These are phyloP conservation scores for Diplodia intermedia DNA, from an alignment of 2,329 filamentous ascomycete species.

Conservation along the genomic window DNA sequence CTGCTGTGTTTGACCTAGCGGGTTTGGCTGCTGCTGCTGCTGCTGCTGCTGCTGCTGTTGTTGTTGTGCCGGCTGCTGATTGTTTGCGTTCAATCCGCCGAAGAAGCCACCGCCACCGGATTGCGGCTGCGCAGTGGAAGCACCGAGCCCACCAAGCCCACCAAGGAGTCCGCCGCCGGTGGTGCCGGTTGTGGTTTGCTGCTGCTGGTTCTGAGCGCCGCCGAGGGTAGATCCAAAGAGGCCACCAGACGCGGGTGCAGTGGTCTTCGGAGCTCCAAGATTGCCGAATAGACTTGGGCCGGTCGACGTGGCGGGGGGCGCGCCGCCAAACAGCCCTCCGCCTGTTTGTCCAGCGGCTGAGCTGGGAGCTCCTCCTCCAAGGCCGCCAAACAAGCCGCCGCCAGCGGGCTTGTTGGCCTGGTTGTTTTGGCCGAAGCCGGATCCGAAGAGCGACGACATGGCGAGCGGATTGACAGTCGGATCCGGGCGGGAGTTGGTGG, in stretches of 20 bases:
- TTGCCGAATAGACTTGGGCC: conserved; percentile 18
- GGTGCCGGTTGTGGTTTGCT: conserved; percentile 37
- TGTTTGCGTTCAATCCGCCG: conserved; percentile 38
- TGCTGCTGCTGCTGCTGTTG: conserved; percentile 38
- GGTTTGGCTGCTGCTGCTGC: conserved; percentile 42
- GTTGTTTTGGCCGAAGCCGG: conserved; percentile 40
- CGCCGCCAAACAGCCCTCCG: conserved; percentile 26
- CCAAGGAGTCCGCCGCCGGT: conserved; percentile 30
- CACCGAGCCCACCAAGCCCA: conserved; percentile 30
- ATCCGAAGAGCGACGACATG: conserved; percentile 41
- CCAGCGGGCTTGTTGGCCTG: conserved; percentile 36
- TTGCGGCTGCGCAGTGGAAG: conserved; percentile 17
- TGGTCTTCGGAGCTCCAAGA: conserved; percentile 17
- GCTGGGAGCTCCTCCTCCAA: conserved; percentile 31
- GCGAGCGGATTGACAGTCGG: conserved; percentile 32
- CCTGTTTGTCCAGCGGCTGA: conserved; percentile 13
- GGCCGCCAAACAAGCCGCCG: conserved; percentile 42
- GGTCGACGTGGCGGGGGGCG: neutral
- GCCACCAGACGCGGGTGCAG: conserved; percentile 14
- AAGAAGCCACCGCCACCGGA: conserved; percentile 11
- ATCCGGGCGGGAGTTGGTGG: conserved; percentile 36
- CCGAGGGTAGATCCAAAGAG: conserved; percentile 25
- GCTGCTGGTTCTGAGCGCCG: conserved; percentile 12
- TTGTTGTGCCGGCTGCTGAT: conserved; percentile 41
- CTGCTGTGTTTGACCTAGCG: conserved; percentile 37